These are phyloP conservation scores for Misopates orontium DNA, from an alignment of 257 asterid genomes.

Conservation along the genomic window DNA sequence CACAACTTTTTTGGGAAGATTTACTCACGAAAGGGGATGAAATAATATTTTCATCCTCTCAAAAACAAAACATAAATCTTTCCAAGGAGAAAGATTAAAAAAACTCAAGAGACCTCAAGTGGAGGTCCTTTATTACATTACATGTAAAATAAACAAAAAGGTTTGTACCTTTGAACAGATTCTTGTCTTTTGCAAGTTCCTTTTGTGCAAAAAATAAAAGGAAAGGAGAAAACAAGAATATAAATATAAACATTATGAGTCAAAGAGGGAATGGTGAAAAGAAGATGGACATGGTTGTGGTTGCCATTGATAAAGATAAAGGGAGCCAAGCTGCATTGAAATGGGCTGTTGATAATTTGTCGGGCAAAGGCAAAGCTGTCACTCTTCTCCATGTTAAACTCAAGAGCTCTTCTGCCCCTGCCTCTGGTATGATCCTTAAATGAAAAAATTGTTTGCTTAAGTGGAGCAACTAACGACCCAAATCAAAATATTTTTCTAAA, in stretches of 20 bases:
- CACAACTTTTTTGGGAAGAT: background rate
- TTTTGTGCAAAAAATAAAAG: background rate
- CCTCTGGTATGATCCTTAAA: conserved; percentile 36
- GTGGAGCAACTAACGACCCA: no score
- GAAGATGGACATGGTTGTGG: conserved; percentile 55
- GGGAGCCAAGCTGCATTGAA: conserved; percentile 90
- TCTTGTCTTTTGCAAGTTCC: conserved; percentile 9
- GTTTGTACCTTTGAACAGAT: background rate
- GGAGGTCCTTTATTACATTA: background rate
- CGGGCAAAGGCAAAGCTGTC: conserved; percentile 68
- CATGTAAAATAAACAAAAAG: background rate
- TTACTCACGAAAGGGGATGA: conserved; percentile 3
- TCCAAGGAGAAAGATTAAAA: background rate
- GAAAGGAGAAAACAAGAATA: background rate
- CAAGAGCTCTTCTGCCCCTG: conserved; percentile 33
- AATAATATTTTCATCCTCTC: conserved; percentile 23
- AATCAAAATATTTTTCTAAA: no score
- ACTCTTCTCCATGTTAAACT: conserved; percentile 75
- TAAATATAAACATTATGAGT: conserved; percentile 21
- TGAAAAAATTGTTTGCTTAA: no score
- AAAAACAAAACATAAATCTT: conserved; percentile 4
- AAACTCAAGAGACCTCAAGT: background rate
- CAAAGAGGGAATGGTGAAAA: conserved; percentile 42
- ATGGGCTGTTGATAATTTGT: conserved; percentile 92
- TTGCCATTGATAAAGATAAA: conserved; percentile 89